These are phyloP conservation scores for Trametes gibbosa DNA, from an alignment of 768 basidiomycete species.

Conservation along the genomic window DNA sequence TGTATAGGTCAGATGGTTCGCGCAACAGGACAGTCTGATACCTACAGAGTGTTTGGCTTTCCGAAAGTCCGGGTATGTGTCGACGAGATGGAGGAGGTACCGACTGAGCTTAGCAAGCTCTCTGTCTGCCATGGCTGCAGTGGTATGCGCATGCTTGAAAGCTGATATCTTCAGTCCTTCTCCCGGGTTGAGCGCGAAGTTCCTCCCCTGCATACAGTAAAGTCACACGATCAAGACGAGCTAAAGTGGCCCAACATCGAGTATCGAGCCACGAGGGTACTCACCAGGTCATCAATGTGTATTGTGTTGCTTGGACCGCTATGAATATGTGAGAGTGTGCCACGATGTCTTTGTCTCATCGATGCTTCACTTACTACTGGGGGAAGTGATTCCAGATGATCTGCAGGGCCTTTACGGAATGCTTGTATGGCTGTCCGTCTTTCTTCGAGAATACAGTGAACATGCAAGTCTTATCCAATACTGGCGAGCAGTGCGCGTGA, in stretches of 20 bases:
- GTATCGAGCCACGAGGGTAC: conserved; percentile 13
- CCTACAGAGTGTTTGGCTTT: conserved; percentile 65
- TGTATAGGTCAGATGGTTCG: neutral
- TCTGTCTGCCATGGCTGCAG: conserved; percentile 58
- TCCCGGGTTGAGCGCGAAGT: conserved; percentile 84
- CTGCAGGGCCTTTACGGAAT: conserved; percentile 78
- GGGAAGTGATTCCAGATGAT: conserved; percentile 89
- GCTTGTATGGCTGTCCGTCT: conserved; percentile 72
- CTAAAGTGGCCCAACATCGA: neutral
- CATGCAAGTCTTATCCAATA: conserved; percentile 86
- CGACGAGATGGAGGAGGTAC: conserved; percentile 66
- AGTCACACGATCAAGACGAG: neutral
- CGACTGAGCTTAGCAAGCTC: conserved; percentile 64
- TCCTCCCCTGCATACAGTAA: conserved; percentile 51
- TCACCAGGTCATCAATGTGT: conserved; percentile 82
- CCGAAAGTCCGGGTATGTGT: conserved; percentile 53
- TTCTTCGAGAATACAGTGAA: conserved; percentile 80
- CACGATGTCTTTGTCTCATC: neutral
- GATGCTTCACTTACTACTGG: conserved; percentile 54
- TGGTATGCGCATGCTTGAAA: conserved; percentile 75
- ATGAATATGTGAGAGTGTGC: neutral
- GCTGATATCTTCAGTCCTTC: conserved; percentile 83
- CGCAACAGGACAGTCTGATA: neutral
- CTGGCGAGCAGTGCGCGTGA: conserved; percentile 34
- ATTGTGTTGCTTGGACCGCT: conserved; percentile 74